Base-by-base conservation (phyloP, 805 yeast species). In the Jamesozyma spencerorum region DNA sequence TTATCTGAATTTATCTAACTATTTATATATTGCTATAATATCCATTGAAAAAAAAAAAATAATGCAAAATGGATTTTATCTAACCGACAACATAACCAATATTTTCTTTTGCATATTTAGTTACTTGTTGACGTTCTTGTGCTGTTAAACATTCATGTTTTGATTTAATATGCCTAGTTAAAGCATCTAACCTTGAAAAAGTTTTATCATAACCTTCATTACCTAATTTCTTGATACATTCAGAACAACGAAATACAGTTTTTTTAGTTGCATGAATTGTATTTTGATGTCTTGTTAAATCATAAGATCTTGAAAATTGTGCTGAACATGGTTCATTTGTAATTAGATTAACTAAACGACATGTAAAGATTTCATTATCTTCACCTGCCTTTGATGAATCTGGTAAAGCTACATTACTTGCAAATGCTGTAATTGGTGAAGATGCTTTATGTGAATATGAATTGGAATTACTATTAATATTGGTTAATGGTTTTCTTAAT, bases 191-290 rank as follows among this genome's bases (percentile, higher is more conserved):
- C 47, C 98, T 75, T 41, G 95, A 83, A 56, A 92, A 90, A 1
- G 95, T 86, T 67, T 90, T 80, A 37, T 78, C 76, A 40, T 64
- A 66, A 19, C 69, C 66, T 33, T 61, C 58, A 12, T 62, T 58
- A 15, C 70, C 70, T 22, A 63, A 57, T 2, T 66, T 62, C 40
- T 58, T 52, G 18, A 64, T 92, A 65, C 98, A 90, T 34, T 82
- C 79, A 50, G 78, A 79, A 62, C 98, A 90, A 57, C 83, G 79
- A 68, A 80, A 92, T 37, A 82, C 77, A 53, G 83, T 83, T 63
- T 90, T 82, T 58, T 81, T 82, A 36, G 83, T 72, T 1, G 97
- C 92, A 61, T 90, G 98, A 40, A 90, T 88, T 0, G 97, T 92
- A 55, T 90, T 95, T 62, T 90, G 96, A 62, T 90, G 98, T 53